Evolutionary conservation across 345 rosid genomes (phyloP), one percentile per base, ranked within the genome.

Genomic region (Excoecaria agallocha): DNA sequence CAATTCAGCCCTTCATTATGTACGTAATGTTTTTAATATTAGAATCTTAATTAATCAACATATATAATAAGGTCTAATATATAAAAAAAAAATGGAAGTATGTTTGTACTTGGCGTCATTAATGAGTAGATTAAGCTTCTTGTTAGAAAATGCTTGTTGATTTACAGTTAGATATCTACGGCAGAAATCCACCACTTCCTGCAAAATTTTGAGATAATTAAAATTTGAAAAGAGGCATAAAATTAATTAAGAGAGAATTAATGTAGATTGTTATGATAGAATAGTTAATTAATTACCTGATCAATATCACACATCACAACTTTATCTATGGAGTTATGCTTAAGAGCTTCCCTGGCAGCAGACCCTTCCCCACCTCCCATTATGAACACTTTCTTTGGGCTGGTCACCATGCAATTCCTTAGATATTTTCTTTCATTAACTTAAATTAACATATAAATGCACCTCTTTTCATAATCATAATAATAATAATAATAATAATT

Each of bases 341-440:
- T 90, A 57, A 94, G 88, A 39, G 86, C 89, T 81, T 94, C 98
- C 74, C 98, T 90, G n/a, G 98, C 97, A 43, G 98, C 90, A 68
- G 98, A 94, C n/a, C 98, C 98, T 82, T 94, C 98, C 5, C 97
- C 98, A 37, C 97, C 97, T 70, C 98, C 98, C 98, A 94, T 94
- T 66, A 94, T 90, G 74, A 92, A 94, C 74, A 92, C 86, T 0
- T 81, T 84, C 72, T 79, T 85, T 0, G 98, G 98, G 79, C 98
- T 94, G 81, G 56, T 73, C 19, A 46, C 6, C 2, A 30, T 30
- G 30, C 30, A 30, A 30, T 30, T 30, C 30, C 30, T 30, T 30
- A 30, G 30, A 30, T 30, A 30, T 30, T 2, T 30, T 30, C 1
- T 30, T 30, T 30, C 30, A 2, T 30, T 30, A 30, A 30, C 30